Percentiles rank a stretch among this genome's conserved stretches.
Conservation (phyloP, 768 basidiomycete species). For the Pleurotus cornucopiae region DNA sequence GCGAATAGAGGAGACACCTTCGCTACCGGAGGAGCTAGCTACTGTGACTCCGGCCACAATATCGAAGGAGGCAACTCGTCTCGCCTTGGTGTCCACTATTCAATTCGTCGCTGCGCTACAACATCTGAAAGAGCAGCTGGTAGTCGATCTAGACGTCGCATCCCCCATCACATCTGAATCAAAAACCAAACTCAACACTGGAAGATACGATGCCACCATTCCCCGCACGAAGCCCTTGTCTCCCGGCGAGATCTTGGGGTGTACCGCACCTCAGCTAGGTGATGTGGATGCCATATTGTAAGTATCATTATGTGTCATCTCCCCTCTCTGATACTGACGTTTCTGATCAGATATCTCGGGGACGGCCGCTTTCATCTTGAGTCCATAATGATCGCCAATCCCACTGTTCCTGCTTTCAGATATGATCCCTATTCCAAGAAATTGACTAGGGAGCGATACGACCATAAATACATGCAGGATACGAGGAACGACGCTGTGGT, state of each 20-base stretch:
- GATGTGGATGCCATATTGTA: constrained; percentile 90
- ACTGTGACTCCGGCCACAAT: background rate
- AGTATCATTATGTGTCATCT: constrained; percentile 5
- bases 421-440: constrained; percentile 99
- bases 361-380: constrained; percentile 98
- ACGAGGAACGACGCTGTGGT: constrained; percentile 73
- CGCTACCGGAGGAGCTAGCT: background rate
- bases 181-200: constrained; percentile 39
- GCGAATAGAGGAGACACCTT: constrained; percentile 50
- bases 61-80: constrained; percentile 45
- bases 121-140: constrained; percentile 76
- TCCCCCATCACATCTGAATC: background rate
- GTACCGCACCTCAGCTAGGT: constrained; percentile 82
- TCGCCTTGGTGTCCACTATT: constrained; percentile 95
- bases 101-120: constrained; percentile 96
- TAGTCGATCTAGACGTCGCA: constrained; percentile 25
- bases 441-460: constrained; percentile 87
- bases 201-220: constrained; percentile 70
- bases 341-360: constrained; percentile 74
- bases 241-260: constrained; percentile 95
- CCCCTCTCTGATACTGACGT: constrained; percentile 8
- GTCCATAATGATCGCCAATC: constrained; percentile 99
- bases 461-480: constrained; percentile 82
- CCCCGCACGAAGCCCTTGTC: constrained; percentile 89
- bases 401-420: constrained; percentile 88